Evolutionary conservation across 140 eudicot species (phyloP).

Genomic region (Erigeron philadelphicus): DNA sequence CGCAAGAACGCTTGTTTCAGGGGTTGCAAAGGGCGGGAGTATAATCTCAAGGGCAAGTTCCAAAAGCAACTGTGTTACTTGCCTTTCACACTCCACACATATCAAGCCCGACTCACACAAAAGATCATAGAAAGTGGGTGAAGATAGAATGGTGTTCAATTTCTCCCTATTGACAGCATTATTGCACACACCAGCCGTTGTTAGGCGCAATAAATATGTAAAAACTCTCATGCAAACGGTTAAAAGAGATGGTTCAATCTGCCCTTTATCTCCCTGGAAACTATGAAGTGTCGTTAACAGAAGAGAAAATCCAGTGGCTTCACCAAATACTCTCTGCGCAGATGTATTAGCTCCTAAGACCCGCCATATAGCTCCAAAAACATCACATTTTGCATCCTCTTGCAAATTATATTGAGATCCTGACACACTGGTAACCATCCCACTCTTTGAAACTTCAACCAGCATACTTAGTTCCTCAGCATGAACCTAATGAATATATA

Average conservation of each 20-base stretch:
- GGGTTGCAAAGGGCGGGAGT: constrained; percentile 72
- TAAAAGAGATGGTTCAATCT: constrained; percentile 34
- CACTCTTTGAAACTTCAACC: constrained; percentile 87
- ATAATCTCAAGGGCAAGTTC: constrained; percentile 90
- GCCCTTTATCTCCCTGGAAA: constrained; percentile 60
- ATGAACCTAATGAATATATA: constrained; percentile 53
- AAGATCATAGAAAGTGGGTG: constrained; percentile 86
- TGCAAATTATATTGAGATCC: constrained; percentile 80
- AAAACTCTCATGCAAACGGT: constrained; percentile 48
- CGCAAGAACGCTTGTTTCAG: constrained; percentile 44
- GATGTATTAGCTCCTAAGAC: constrained; percentile 60
- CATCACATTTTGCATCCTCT: constrained; percentile 83
- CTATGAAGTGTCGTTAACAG: constrained; percentile 74
- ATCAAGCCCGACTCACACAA: constrained; percentile 82
- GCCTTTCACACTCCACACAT: constrained; percentile 86
- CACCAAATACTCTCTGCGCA: constrained; percentile 96
- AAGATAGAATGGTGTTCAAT: constrained; percentile 60
- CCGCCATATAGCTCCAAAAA: constrained; percentile 93
- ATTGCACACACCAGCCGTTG: constrained; percentile 81
- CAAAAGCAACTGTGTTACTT: constrained; percentile 70
- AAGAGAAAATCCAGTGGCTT: constrained; percentile 94
- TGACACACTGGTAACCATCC: constrained; percentile 79
- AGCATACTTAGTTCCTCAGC: constrained; percentile 82
- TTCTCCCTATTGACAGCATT: constrained; percentile 73
- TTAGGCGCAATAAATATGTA: constrained; percentile 76